phyloP scores from a whole-genome alignment of 2,329 filamentous ascomycete genomes.

The Fusarium pseudoanthophilum region DNA sequence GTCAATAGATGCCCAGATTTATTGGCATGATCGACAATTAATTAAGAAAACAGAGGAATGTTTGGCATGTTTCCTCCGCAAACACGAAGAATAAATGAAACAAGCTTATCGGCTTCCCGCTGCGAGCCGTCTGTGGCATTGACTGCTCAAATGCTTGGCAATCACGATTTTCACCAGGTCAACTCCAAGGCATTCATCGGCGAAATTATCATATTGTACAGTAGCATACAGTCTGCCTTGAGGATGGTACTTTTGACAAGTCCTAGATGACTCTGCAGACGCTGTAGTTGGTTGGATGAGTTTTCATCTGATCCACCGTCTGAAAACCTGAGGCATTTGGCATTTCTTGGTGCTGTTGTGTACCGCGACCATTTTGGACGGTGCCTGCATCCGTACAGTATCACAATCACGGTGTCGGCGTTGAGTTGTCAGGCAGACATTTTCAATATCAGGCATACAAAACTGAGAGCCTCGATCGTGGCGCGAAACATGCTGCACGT shows the following conservation, averaged over 20 bases:
- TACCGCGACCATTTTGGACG: slow-evolving; percentile 33
- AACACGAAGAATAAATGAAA: slow-evolving; percentile 20
- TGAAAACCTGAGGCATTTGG: slow-evolving; percentile 33
- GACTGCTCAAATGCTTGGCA: slow-evolving; percentile 23
- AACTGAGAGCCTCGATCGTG: slow-evolving; percentile 8
- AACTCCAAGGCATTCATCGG: not conserved
- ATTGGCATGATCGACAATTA: not conserved
- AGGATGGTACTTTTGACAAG: slow-evolving; percentile 2
- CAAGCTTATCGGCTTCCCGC: slow-evolving; percentile 40
- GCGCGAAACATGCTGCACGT: slow-evolving; percentile 24
- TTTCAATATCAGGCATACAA: not conserved
- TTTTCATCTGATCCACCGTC: slow-evolving; percentile 33
- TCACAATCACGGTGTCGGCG: slow-evolving; percentile 13
- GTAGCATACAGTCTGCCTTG: not conserved
- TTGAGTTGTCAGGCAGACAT: slow-evolving; percentile 24
- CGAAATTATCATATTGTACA: not conserved
- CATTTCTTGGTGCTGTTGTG: slow-evolving; percentile 10
- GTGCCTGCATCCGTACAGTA: slow-evolving; percentile 34
- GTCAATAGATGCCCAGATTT: slow-evolving; percentile 26
- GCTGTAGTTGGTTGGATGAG: slow-evolving; percentile 14
- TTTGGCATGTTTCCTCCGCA: slow-evolving; percentile 10
- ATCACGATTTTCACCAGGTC: slow-evolving; percentile 8
- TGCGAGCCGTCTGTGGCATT: slow-evolving; percentile 10
- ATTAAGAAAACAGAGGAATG: slow-evolving; percentile 4
- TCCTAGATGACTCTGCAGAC: slow-evolving; percentile 14